These are phyloP conservation scores for Collybia sp. DNA, from an alignment of 768 basidiomycete species.

Conservation along the genomic window DNA sequence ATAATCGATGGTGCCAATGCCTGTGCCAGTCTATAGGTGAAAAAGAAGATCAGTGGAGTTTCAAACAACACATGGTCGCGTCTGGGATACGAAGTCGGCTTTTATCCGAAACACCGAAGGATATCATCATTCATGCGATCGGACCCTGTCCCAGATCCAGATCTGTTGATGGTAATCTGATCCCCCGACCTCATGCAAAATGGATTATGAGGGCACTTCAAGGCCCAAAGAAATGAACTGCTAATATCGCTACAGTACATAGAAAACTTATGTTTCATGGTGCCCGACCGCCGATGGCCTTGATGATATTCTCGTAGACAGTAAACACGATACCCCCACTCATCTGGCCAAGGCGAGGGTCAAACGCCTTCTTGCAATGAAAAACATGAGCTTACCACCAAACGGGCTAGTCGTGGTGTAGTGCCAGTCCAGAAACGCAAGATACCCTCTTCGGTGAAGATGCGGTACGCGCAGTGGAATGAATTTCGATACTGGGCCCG, in stretches of 20 bases:
- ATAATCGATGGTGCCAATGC: no score
- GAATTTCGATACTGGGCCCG: constrained; percentile 84
- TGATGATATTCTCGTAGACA: constrained; percentile 81
- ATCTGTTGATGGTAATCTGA: no score
- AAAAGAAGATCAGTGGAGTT: no score
- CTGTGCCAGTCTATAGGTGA: no score
- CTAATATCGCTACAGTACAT: neutral
- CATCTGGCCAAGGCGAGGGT: constrained; percentile 42
- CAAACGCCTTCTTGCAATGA: neutral
- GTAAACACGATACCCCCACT: constrained; percentile 93
- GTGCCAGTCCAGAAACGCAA: constrained; percentile 96
- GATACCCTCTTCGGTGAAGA: constrained; percentile 90
- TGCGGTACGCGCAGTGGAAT: constrained; percentile 93
- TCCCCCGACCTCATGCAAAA: no score
- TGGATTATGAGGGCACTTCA: no score
- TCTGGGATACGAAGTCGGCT: no score
- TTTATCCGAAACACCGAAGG: no score
- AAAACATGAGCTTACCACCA: constrained; percentile 57
- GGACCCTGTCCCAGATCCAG: no score
- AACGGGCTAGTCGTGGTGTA: constrained; percentile 79
- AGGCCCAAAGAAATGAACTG: no score
- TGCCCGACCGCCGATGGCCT: constrained; percentile 24
- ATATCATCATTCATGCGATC: no score
- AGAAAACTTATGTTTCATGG: neutral
- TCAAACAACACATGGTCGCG: no score